Conservation (phyloP, 2,329 filamentous ascomycete species). For the Neurospora crassa region DNA sequence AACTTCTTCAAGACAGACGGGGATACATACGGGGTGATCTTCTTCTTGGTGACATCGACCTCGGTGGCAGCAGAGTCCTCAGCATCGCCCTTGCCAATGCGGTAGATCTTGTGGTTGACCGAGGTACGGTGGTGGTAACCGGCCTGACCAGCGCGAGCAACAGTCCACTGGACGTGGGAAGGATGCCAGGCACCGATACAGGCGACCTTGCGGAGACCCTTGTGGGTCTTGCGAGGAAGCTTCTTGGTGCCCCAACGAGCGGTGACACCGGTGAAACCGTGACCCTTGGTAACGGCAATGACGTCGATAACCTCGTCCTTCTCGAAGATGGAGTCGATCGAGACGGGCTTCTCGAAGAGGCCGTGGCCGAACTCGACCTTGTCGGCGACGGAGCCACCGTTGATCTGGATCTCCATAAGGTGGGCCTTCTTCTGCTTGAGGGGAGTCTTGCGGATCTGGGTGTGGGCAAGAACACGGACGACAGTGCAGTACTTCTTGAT, state of each 20-base stretch:
- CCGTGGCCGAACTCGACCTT: conserved; percentile 94
- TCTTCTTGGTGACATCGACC: conserved; percentile 97
- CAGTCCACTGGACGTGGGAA: conserved; percentile 99
- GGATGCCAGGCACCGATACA: conserved; percentile 99
- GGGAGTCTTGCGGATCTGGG: conserved; percentile 97
- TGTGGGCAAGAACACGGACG: conserved; percentile 98
- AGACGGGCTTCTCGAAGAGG: conserved; percentile 98
- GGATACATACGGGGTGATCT: conserved; percentile 89
- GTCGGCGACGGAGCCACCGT: conserved; percentile 89
- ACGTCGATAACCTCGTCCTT: conserved; percentile 99
- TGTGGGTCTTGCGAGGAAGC: conserved; percentile 99
- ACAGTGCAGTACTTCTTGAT: conserved; percentile 99
- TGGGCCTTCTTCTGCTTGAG: conserved; percentile 99
- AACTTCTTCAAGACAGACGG: neutral
- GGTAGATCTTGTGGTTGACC: conserved; percentile 99
- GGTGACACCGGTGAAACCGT: conserved; percentile 97
- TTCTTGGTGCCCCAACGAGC: conserved; percentile 99
- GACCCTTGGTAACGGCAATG: conserved; percentile 99
- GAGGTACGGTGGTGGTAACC: conserved; percentile 99
- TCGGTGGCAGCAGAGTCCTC: conserved; percentile 92
- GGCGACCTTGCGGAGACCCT: conserved; percentile 99
- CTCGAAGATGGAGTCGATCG: conserved; percentile 92
- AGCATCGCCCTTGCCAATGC: conserved; percentile 85
- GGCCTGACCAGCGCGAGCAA: conserved; percentile 98
- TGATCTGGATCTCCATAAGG: conserved; percentile 99